Percentiles rank a stretch among this genome's conserved stretches.
Conservation (phyloP, 306 rosid genomes). For the Acacia melanoxylon region DNA sequence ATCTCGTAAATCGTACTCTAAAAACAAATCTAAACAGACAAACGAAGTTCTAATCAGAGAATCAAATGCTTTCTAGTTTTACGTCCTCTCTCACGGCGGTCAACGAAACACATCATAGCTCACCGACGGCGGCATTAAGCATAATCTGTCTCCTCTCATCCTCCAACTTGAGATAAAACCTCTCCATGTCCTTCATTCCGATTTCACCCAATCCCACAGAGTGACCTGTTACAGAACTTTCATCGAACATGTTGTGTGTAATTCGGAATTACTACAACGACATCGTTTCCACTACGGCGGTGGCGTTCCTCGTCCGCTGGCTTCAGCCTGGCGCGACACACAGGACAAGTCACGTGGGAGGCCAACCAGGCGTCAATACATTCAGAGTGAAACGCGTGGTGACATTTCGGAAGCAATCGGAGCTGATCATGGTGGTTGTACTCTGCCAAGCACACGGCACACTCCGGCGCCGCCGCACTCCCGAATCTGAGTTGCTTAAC, state of each 20-base stretch:
- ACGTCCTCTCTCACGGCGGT: no score
- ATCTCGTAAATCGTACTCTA: no score
- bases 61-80: no score
- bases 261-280: not conserved
- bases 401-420: not conserved
- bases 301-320: not conserved
- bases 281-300: not conserved
- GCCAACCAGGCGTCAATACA: not conserved
- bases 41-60: no score
- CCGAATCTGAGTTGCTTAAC: slow-evolving; percentile 43
- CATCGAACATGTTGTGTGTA: no score
- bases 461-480: not conserved
- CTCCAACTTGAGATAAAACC: not conserved
- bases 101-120: no score
- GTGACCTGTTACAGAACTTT: not conserved
- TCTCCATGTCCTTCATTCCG: not conserved
- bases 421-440: not conserved
- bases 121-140: no score
- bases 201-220: not conserved
- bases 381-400: not conserved
- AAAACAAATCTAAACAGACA: no score
- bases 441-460: not conserved
- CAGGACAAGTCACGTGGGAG: not conserved
- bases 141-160: not conserved
- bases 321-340: not conserved